Conservation (phyloP, 2,329 filamentous ascomycete genomes). For the Trichoderma koningii region DNA sequence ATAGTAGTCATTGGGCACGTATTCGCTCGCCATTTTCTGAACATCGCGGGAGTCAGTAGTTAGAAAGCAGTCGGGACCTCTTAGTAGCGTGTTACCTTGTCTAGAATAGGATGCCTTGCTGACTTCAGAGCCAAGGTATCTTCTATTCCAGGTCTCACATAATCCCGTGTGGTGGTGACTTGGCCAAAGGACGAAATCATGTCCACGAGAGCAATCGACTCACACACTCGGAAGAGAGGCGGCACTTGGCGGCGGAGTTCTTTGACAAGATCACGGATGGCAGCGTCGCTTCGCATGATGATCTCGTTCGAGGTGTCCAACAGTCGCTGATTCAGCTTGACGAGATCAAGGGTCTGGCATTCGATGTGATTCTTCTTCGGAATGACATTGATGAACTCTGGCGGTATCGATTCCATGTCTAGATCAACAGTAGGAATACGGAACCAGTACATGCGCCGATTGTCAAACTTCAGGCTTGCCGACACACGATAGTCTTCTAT, state of each 20-base stretch:
- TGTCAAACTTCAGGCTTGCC: constrained; percentile 74
- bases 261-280: constrained; percentile 70
- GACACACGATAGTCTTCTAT: constrained; percentile 49
- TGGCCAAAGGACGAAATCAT: constrained; percentile 80
- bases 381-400: constrained; percentile 71
- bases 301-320: constrained; percentile 82
- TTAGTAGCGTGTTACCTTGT: constrained; percentile 53
- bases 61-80: not conserved
- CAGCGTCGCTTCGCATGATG: constrained; percentile 76
- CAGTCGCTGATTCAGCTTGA: constrained; percentile 79
- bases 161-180: constrained; percentile 62
- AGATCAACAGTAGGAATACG: constrained; percentile 64
- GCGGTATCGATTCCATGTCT: constrained; percentile 59
- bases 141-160: constrained; percentile 67
- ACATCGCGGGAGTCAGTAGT: constrained; percentile 1
- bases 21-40: constrained; percentile 64
- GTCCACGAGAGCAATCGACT: constrained; percentile 83
- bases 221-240: constrained; percentile 78
- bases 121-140: constrained; percentile 70
- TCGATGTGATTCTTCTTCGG: constrained; percentile 75
- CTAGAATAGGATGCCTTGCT: constrained; percentile 76
- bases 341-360: constrained; percentile 81
- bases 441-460: constrained; percentile 77
- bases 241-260: constrained; percentile 73
- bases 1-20: constrained; percentile 89